phyloP scores from a whole-genome alignment of 441 rosid genomes.

The Adansonia madagascariensis region DNA sequence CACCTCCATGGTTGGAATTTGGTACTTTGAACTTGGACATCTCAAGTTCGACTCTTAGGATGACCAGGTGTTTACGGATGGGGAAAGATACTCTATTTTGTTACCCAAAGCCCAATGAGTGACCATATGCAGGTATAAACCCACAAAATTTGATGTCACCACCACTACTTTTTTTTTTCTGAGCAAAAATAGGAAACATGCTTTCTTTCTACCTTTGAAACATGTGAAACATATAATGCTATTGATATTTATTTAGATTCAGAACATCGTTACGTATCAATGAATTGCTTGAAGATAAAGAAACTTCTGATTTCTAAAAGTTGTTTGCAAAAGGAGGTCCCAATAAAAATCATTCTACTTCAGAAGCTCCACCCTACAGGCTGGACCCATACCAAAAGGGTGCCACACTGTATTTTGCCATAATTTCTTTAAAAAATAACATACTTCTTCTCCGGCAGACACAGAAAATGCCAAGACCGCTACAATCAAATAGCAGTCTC shows the following conservation, averaged over 20 bases:
- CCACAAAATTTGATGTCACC: background rate
- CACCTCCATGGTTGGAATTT: background rate
- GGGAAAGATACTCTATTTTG: background rate
- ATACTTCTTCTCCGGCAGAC: conserved; percentile 7
- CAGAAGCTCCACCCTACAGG: background rate
- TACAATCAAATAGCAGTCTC: conserved; percentile 11
- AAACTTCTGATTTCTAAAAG: background rate
- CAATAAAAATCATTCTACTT: conserved; percentile 5
- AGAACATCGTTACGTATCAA: background rate
- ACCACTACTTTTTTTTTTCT: too few relatives aligned
- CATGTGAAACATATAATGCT: background rate
- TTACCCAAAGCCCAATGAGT: background rate
- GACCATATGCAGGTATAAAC: background rate
- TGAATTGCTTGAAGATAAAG: background rate
- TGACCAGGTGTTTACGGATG: background rate
- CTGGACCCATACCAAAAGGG: background rate
- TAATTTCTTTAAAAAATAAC: conserved; percentile 1
- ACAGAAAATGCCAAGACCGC: background rate
- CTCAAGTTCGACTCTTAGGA: background rate
- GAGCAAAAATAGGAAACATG: background rate
- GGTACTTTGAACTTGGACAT: background rate
- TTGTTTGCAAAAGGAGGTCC: background rate
- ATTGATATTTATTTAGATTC: background rate
- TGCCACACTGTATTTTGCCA: background rate
- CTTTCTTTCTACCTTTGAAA: background rate